These are phyloP conservation scores for Oryza brachyantha DNA, from an alignment of 176 grass and related monocot species.

Conservation along the genomic window DNA sequence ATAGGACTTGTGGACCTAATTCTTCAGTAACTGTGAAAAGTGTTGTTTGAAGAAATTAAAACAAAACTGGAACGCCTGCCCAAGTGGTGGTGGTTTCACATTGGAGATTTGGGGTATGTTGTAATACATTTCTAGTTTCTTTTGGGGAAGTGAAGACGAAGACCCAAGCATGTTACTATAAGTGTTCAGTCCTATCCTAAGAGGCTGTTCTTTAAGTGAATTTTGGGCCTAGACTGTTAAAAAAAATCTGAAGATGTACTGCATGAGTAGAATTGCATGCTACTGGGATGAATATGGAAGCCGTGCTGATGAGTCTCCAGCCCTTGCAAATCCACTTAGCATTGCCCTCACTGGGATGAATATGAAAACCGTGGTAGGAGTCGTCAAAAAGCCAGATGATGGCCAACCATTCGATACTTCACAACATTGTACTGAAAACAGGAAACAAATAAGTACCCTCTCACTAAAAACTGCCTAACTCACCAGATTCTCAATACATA, in stretches of 20 bases:
- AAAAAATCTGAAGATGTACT: background rate
- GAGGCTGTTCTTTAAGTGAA: background rate
- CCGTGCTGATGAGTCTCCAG: no score
- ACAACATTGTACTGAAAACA: constrained; percentile 6
- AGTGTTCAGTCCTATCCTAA: background rate
- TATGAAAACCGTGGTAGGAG: background rate
- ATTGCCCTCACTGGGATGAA: no score
- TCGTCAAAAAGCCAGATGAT: background rate
- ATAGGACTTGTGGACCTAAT: background rate
- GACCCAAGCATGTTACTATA: background rate
- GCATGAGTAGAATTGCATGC: background rate
- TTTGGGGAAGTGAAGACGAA: background rate
- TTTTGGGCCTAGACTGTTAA: background rate
- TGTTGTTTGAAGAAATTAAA: constrained; percentile 1
- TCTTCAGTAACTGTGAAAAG: background rate
- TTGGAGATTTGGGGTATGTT: background rate
- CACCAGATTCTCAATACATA: background rate
- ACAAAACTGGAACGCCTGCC: background rate
- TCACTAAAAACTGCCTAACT: background rate
- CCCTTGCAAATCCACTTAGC: no score
- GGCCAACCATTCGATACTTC: background rate
- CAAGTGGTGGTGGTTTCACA: background rate
- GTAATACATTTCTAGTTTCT: background rate
- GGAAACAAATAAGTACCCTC: background rate
- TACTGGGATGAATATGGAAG: constrained; percentile 15